Evolutionary conservation across 257 asterid genomes (phyloP).

Genomic region (Eustoma russellianum): DNA sequence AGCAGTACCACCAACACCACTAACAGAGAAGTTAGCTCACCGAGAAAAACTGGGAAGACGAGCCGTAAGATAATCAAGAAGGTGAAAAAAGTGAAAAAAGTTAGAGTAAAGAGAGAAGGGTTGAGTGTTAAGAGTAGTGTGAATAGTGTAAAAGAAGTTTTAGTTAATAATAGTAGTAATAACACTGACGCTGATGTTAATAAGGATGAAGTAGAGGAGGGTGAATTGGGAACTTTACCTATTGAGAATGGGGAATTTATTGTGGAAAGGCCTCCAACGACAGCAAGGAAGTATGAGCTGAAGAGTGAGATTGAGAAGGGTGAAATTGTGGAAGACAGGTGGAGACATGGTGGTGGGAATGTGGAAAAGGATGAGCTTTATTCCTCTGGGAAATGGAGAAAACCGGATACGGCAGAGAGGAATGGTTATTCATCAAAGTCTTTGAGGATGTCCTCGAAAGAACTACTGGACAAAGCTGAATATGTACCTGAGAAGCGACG

Average conservation of each 20-base stretch:
- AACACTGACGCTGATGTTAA: conserved; percentile 21
- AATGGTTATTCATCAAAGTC: conserved; percentile 14
- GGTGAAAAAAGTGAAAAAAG: conserved; percentile 21
- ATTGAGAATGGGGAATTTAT: conserved; percentile 53
- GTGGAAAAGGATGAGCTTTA: conserved; percentile 19
- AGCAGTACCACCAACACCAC: conserved; percentile 4
- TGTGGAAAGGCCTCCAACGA: conserved; percentile 28
- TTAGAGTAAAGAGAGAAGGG: conserved; percentile 29
- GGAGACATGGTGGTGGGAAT: conserved; percentile 44
- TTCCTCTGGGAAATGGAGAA: conserved; percentile 23
- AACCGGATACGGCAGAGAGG: conserved; percentile 17
- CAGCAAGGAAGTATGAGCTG: conserved; percentile 40
- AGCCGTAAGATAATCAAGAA: conserved; percentile 24
- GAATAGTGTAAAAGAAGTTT: conserved; percentile 10
- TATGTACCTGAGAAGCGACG: conserved; percentile 70
- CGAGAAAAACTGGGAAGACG: conserved; percentile 47
- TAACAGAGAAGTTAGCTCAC: conserved; percentile 40
- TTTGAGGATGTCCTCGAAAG: conserved; percentile 10
- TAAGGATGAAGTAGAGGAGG: conserved; percentile 93
- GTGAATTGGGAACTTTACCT: conserved; percentile 89
- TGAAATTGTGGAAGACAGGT: conserved; percentile 45
- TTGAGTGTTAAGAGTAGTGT: conserved; percentile 30
- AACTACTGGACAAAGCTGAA: conserved; percentile 68
- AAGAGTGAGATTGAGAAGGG: conserved; percentile 79
- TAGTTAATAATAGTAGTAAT: conserved; percentile 14